A percentile compares a stretch with the other conserved stretches of the same genome.
Evolutionary conservation across 176 grass and related monocot species (phyloP).

Genomic region (Oryza meyeriana): DNA sequence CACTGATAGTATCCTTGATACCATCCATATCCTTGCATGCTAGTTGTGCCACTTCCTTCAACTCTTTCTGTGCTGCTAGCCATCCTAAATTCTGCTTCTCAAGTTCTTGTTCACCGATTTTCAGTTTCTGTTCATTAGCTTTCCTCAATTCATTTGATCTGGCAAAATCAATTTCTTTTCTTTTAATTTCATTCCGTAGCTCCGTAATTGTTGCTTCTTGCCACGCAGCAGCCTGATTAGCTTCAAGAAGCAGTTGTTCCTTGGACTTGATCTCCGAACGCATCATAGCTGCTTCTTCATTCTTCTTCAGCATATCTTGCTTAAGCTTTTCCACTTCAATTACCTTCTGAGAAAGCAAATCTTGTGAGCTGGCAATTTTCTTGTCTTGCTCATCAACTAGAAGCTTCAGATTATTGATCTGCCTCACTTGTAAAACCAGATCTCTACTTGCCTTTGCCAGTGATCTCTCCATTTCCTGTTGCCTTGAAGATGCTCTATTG

Average conservation of each 20-base stretch:
- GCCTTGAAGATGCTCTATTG: slow-evolving; percentile 51
- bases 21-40: slow-evolving; percentile 50
- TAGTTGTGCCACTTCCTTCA: slow-evolving; percentile 56
- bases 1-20: slow-evolving; percentile 46
- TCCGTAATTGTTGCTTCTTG: slow-evolving; percentile 56
- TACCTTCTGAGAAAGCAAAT: slow-evolving; percentile 52
- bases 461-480: slow-evolving; percentile 66
- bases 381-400: slow-evolving; percentile 55
- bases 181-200: slow-evolving; percentile 48
- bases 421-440: slow-evolving; percentile 54
- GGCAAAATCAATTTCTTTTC: slow-evolving; percentile 54
- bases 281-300: slow-evolving; percentile 46
- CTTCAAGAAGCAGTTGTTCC: slow-evolving; percentile 49
- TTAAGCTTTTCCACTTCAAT: slow-evolving; percentile 68
- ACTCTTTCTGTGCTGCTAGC: slow-evolving; percentile 58
- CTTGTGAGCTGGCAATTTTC: slow-evolving; percentile 50
- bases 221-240: slow-evolving; percentile 38
- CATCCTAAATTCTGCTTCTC: slow-evolving; percentile 65
- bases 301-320: slow-evolving; percentile 60
- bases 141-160: slow-evolving; percentile 53
- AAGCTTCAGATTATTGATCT: slow-evolving; percentile 67
- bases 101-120: slow-evolving; percentile 53
- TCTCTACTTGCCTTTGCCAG: slow-evolving; percentile 56
- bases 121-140: slow-evolving; percentile 54
- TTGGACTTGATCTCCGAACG: slow-evolving; percentile 54